Conservation (phyloP, 257 asterid genomes). For the Plantago elongata region DNA sequence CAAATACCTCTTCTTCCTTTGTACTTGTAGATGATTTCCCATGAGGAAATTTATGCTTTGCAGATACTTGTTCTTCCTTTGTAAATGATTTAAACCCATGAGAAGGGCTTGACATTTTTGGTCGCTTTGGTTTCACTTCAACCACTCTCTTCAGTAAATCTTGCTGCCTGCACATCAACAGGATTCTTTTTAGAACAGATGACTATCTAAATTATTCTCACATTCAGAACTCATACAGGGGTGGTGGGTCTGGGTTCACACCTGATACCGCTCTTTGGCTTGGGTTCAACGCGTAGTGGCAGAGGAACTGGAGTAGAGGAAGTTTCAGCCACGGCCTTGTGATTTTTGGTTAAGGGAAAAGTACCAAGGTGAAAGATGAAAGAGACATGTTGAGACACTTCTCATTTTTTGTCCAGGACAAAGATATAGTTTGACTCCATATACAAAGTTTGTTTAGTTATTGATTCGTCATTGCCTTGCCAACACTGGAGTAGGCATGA, state of each 20-base stretch:
- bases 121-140: slow-evolving; percentile 84
- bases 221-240: no score
- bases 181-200: no score
- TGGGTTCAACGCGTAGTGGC: slow-evolving; percentile 97
- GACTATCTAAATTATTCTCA: no score
- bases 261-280: slow-evolving; percentile 96
- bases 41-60: slow-evolving; percentile 29
- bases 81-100: slow-evolving; percentile 22
- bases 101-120: slow-evolving; percentile 36
- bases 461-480: no score
- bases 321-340: slow-evolving; percentile 91
- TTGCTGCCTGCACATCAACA: slow-evolving; percentile 61
- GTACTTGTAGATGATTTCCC: slow-evolving; percentile 16
- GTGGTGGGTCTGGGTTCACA: slow-evolving; percentile 5
- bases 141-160: slow-evolving; percentile 86
- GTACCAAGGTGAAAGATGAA: neutral
- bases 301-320: slow-evolving; percentile 71
- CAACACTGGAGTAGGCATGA: no score
- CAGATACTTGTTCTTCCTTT: slow-evolving; percentile 30
- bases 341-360: slow-evolving; percentile 43
- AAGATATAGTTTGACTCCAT: no score
- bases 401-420: no score
- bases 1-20: slow-evolving; percentile 25
- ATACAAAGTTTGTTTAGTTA: no score
- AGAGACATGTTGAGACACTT: neutral